Evolutionary conservation across 2,329 filamentous ascomycete species (phyloP), one percentile per base, ranked within the genome.

Genomic region (Epichloe typhina): DNA sequence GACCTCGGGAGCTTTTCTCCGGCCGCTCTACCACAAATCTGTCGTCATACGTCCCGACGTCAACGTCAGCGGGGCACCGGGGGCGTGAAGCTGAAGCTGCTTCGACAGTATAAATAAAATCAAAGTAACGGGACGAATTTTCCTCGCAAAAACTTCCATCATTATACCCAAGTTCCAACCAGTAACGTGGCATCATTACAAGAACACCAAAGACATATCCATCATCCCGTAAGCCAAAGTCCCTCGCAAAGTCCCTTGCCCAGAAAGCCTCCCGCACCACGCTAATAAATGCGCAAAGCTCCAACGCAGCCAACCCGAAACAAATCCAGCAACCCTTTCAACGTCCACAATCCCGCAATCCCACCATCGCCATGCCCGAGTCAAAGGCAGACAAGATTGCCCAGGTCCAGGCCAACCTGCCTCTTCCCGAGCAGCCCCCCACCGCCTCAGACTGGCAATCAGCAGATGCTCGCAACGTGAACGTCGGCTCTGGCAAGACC

Each of bases 361-460:
- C 23, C 23, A 26, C 23, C 8, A 8, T 26, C 41, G 47, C 21
- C 21, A 50, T 74, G 72, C 54, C 69, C 57, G 61, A 72, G 51
- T 72, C 71, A 68, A 87, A 86, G 67, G 64, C 72, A 56, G 72
- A 83, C 50, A 72, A 84, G 66, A 84, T 90, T 62, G 77, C 82
- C 49, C 69, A 85, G 66, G 75, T 75, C 61, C 75, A 83, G 69
- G 69, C 81, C 65, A 88, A 88, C 68, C 81, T 94, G 35, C 85
- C 86, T 48, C 79, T 90, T 47, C 88, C 87, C 17, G 86, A 91
- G 2, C 75, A 90, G 57, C 87, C 87, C 21, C 21, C 85, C 86
- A 71, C 69, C n/a, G 70, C 80, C n/a, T 85, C 84, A 5, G 86
- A 93, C 73, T 89, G 82, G 76, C 82, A 90, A 64, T 87, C 83